These are phyloP conservation scores for Fraxinus velutina DNA, from an alignment of 305 asterid genomes.

Conservation along the genomic window DNA sequence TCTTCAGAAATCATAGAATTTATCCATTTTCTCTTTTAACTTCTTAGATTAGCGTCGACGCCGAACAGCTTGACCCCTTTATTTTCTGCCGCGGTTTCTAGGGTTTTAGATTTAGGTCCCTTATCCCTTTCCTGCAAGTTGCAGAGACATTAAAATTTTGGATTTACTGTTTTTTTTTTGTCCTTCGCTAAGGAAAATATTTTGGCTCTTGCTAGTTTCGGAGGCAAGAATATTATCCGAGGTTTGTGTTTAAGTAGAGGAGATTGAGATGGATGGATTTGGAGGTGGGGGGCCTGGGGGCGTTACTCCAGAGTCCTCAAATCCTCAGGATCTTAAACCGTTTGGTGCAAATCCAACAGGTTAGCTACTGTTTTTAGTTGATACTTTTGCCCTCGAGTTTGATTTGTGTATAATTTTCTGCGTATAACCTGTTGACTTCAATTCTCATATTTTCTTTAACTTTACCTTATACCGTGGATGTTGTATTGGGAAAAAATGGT, in stretches of 20 bases:
- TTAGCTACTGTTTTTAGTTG: neutral
- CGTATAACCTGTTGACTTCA: neutral
- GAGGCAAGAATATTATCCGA: neutral
- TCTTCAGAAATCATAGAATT: neutral
- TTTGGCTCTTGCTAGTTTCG: neutral
- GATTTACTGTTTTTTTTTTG: neutral
- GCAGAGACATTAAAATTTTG: neutral
- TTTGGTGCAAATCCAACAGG: constrained; percentile 3
- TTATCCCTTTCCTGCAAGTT: neutral
- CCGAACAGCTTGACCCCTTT: neutral
- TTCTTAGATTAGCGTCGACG: neutral
- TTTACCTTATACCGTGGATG: neutral
- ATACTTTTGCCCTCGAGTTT: neutral
- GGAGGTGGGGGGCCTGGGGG: neutral
- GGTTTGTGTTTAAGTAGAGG: neutral
- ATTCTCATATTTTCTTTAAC: neutral
- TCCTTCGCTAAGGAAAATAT: neutral
- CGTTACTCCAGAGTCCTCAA: neutral
- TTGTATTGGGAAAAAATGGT: neutral
- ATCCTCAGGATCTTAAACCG: constrained; percentile 1
- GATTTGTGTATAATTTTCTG: neutral
- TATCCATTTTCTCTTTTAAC: neutral
- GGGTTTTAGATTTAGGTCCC: neutral
- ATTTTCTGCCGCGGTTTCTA: neutral
- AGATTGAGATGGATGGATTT: neutral